Evolutionary conservation across 2,329 filamentous ascomycete genomes (phyloP), one percentile per base, ranked within the genome.

Genomic region (Magnaporthiopsis incrustans): DNA sequence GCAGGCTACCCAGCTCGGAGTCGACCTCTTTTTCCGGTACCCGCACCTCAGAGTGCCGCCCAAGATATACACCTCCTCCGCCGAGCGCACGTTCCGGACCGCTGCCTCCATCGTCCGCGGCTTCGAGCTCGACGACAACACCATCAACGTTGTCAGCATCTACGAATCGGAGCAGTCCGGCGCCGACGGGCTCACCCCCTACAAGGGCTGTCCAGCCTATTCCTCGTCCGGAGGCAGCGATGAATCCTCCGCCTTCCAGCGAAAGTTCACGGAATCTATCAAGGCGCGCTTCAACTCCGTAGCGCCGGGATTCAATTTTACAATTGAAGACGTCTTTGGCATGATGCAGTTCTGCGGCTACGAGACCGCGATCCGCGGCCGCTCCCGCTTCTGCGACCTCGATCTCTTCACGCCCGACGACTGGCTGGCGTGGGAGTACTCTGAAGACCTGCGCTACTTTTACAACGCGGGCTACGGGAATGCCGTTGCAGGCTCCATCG

Each of bases 321-420:
- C 84, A 0, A 73, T 79, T 27, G 77, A 80, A 61, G 87, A 90
- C 68, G 78, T 90, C 18, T 83, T 86, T 63, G 87, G 82, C 50
- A 86, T 89, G 82, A 85, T 88, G 76, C 79, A 87, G 73, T 73
- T 89, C 4, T 89, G 86, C 69, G 85, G 85, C 1, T 88, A 89
- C 70, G 86, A 89, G 72, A 83, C 82, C 0, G 85, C 88, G 25
- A 87, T 88, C 66, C 80, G 80, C 0, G 86, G 86, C 2, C 81
- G 78, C 59, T 88, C 85, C 0, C 81, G 81, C 0, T 88, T 88
- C 72, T 89, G 86, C 74, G 79, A 83, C 63, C 76, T 85, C 0
- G 77, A 81, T 22, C 77, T 87, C 15, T 88, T 89, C 70, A 77
- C 79, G 1, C 79, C 84, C 0, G 81, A 85, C 67, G 85, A 88